A percentile compares a stretch with the other conserved stretches of the same genome.
phyloP scores from a whole-genome alignment of 163 green algal genomes.

The Botryococcus braunii region DNA sequence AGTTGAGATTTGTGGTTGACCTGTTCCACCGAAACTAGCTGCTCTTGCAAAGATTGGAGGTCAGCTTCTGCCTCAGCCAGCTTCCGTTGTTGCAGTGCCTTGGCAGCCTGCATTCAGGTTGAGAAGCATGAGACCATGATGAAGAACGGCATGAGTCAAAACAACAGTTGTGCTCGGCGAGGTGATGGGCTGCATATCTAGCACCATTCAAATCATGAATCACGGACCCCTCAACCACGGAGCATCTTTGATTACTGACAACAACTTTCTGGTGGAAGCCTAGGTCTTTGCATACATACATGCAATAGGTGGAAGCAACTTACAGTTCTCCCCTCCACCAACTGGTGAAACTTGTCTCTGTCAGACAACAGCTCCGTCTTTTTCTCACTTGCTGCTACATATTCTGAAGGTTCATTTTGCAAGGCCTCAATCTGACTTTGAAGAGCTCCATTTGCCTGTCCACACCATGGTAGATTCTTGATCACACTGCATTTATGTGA shows the following conservation, averaged over 20 bases:
- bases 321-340: too few relatives aligned
- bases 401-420: slow-evolving; percentile 36
- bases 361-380: slow-evolving; percentile 48
- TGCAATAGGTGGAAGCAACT: too few relatives aligned
- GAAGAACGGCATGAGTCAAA: too few relatives aligned
- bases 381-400: slow-evolving; percentile 41
- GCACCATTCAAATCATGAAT: too few relatives aligned
- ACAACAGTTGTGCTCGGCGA: too few relatives aligned
- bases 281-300: too few relatives aligned
- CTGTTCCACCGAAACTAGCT: slow-evolving; percentile 34
- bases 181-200: too few relatives aligned
- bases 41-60: slow-evolving; percentile 40
- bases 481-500: neutral
- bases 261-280: too few relatives aligned
- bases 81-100: slow-evolving; percentile 52
- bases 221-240: too few relatives aligned
- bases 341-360: slow-evolving; percentile 62
- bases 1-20: slow-evolving; percentile 3
- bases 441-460: slow-evolving; percentile 47
- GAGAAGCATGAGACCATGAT: too few relatives aligned
- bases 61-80: slow-evolving; percentile 61
- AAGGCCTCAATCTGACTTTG: slow-evolving; percentile 41
- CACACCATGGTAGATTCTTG: neutral
- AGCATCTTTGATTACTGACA: too few relatives aligned
- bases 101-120: slow-evolving; percentile 47